A percentile compares a stretch with the other conserved stretches of the same genome.
phyloP scores from a whole-genome alignment of 2,329 filamentous ascomycete genomes.

The Xylaria multiplex region DNA sequence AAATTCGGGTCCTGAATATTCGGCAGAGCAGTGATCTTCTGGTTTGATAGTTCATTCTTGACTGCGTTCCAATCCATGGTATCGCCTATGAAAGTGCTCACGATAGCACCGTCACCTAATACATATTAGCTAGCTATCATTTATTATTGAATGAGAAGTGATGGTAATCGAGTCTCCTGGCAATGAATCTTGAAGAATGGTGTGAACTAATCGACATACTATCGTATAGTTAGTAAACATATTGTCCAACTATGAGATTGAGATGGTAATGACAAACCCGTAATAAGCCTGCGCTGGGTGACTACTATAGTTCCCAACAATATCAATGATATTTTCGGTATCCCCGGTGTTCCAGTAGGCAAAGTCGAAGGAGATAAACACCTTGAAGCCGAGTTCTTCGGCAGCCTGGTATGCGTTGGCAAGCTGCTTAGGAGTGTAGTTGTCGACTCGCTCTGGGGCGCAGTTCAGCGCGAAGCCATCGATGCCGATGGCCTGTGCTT shows the following conservation, averaged over 20 bases:
- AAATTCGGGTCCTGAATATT: conserved; percentile 32
- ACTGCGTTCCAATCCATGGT: conserved; percentile 28
- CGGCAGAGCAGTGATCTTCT: conserved; percentile 31
- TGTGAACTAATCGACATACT: background rate
- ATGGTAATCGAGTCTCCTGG: background rate
- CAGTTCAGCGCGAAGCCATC: conserved; percentile 33
- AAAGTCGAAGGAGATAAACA: conserved; percentile 35
- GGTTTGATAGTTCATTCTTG: conserved; percentile 24
- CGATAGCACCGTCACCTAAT: conserved; percentile 24
- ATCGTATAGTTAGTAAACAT: background rate
- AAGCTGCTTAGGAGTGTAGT: conserved; percentile 30
- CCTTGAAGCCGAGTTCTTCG: conserved; percentile 27
- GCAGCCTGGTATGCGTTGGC: conserved; percentile 33
- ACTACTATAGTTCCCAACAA: conserved; percentile 31
- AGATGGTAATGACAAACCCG: conserved; percentile 16
- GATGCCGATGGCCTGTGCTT: conserved; percentile 32
- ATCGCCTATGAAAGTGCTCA: conserved; percentile 29
- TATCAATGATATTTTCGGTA: conserved; percentile 17
- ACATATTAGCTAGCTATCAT: background rate
- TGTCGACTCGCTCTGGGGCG: conserved; percentile 24
- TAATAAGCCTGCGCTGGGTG: conserved; percentile 30
- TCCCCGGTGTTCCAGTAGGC: conserved; percentile 31
- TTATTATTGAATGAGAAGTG: background rate
- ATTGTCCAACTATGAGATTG: background rate
- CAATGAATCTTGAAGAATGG: background rate